These are phyloP conservation scores for Arabis hirsuta DNA, from an alignment of 345 rosid species.

Conservation along the genomic window DNA sequence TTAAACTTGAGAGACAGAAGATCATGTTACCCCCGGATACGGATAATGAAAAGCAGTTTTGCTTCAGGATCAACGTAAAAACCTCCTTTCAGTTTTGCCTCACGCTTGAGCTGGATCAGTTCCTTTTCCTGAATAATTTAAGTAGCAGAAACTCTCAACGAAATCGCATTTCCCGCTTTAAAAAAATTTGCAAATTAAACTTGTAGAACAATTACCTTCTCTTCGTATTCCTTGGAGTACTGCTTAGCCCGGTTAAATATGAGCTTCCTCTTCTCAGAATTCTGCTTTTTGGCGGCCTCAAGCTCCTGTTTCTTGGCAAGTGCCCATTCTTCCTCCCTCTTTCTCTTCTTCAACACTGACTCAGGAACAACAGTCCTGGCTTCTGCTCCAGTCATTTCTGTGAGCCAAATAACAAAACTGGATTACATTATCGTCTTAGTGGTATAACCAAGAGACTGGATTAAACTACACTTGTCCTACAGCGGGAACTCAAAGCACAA, in stretches of 20 bases:
- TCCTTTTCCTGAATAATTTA: constrained; percentile 51
- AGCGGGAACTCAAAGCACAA: not conserved
- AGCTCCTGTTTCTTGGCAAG: constrained; percentile 53
- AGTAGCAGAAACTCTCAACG: not conserved
- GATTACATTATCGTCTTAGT: not conserved
- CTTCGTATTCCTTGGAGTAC: constrained; percentile 56
- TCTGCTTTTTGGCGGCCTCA: constrained; percentile 49
- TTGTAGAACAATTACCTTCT: constrained; percentile 45
- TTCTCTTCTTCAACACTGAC: constrained; percentile 56
- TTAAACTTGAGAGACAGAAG: not conserved
- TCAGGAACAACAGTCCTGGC: constrained; percentile 59
- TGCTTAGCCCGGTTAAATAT: constrained; percentile 58
- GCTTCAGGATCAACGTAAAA: constrained; percentile 81
- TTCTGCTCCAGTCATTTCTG: constrained; percentile 55
- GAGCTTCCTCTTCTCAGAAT: constrained; percentile 54
- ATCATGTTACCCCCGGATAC: constrained; percentile 62
- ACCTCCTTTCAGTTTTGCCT: constrained; percentile 70
- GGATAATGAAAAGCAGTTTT: constrained; percentile 65
- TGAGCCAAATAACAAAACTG: constrained; percentile 6
- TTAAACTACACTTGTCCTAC: not conserved
- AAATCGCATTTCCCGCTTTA: not conserved
- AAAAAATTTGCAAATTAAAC: not conserved
- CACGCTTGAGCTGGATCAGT: constrained; percentile 63
- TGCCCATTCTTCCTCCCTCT: constrained; percentile 63
- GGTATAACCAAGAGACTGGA: not conserved